Evolutionary conservation across 768 basidiomycete species (phyloP).

Genomic region (Lactarius sp.): DNA sequence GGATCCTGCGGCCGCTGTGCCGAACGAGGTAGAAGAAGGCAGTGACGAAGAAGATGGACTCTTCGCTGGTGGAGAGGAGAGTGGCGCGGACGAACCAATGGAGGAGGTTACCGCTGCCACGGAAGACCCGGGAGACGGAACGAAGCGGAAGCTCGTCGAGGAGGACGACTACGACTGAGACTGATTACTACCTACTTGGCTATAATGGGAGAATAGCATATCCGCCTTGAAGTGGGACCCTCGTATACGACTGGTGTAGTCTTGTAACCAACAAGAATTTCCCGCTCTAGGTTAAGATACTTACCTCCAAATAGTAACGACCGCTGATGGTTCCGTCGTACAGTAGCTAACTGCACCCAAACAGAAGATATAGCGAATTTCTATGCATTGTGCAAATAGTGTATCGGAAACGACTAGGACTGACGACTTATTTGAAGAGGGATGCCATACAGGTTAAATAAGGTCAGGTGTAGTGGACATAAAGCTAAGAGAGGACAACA

Average conservation of each 20-base stretch:
- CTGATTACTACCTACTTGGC: background rate
- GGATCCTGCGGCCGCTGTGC: constrained; percentile 31
- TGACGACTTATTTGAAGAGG: background rate
- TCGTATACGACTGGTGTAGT: too few relatives aligned
- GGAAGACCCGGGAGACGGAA: constrained; percentile 44
- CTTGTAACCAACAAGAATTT: too few relatives aligned
- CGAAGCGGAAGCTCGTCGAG: constrained; percentile 76
- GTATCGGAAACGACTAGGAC: background rate
- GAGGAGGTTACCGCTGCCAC: constrained; percentile 55
- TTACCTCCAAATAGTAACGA: background rate
- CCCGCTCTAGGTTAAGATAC: background rate
- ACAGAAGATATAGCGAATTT: background rate
- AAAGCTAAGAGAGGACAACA: background rate
- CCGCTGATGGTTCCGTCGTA: background rate
- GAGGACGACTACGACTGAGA: constrained; percentile 80
- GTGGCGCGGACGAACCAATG: constrained; percentile 70
- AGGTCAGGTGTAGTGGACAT: background rate
- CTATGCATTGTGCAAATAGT: background rate
- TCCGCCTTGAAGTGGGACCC: too few relatives aligned
- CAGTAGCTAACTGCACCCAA: background rate
- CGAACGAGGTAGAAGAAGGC: constrained; percentile 49
- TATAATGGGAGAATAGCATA: too few relatives aligned
- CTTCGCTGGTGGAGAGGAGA: constrained; percentile 73
- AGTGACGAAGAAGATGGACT: constrained; percentile 75
- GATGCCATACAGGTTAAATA: background rate